Evolutionary conservation across 2,329 filamentous ascomycete species (phyloP).

Genomic region (Penicillium janthinellum): DNA sequence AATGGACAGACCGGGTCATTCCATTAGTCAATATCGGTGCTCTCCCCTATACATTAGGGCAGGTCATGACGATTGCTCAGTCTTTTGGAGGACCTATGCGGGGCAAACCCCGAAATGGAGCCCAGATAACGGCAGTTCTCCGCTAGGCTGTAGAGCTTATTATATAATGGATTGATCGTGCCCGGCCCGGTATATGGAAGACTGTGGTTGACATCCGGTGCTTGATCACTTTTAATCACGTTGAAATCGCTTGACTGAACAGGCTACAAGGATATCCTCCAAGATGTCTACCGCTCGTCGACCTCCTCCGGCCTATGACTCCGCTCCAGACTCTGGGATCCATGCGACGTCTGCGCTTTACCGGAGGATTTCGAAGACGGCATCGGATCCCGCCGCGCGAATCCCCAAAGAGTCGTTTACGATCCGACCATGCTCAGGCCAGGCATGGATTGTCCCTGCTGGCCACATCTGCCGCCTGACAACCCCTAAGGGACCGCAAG

Average conservation of each 20-base stretch:
- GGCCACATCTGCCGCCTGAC: conserved; percentile 72
- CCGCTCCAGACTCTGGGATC: conserved; percentile 38
- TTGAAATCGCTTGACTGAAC: background rate
- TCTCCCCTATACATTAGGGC: background rate
- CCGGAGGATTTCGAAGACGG: conserved; percentile 40
- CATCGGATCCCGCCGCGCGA: conserved; percentile 32
- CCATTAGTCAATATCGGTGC: background rate
- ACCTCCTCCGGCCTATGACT: conserved; percentile 44
- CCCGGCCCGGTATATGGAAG: background rate
- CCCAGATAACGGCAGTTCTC: conserved; percentile 8
- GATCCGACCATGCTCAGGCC: conserved; percentile 72
- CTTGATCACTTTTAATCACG: background rate
- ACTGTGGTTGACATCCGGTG: background rate
- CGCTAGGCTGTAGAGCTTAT: background rate
- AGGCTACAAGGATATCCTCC: background rate
- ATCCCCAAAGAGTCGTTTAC: conserved; percentile 53
- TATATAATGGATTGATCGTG: conserved; percentile 2
- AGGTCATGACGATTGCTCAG: background rate
- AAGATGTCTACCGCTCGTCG: conserved; percentile 34
- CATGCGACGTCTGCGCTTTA: conserved; percentile 41
- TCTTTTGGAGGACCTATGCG: conserved; percentile 4
- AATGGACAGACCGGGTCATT: background rate
- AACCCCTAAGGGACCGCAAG: conserved; percentile 76
- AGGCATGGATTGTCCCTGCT: conserved; percentile 70
- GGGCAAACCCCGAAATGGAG: conserved; percentile 7